Evolutionary conservation across 2,329 filamentous ascomycete species (phyloP), one percentile per base, ranked within the genome.

Genomic region (Penicillium occitanis): DNA sequence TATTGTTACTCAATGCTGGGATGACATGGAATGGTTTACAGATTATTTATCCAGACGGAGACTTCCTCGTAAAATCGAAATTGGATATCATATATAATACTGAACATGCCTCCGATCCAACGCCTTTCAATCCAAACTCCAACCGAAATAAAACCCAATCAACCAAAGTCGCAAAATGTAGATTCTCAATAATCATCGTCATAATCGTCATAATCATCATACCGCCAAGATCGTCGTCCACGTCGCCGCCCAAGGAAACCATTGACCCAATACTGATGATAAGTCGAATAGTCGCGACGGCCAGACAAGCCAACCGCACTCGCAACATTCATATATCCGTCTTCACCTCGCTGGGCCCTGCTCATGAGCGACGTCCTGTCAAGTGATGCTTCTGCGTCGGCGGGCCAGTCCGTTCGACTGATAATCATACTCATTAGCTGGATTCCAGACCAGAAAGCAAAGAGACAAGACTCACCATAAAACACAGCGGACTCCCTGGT

Each of bases 271-370:
- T 66, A 71, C 64, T 70, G 76, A 72, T 81, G 72, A 73, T 82
- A 82, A 22, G 75, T 76, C 44, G 78, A 79, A 73, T 75, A 78
- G 63, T 82, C 79, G 33, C 78, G 75, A 67, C 71, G 63, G 37
- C 73, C 70, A 22, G 77, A 77, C 55, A 83, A 68, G 30, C 80
- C 81, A 68, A 82, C 73, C 48, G 79, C 75, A 2, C 69, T 68
- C 3, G 75, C 80, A 13, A 83, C 77, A 68, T 83, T 83, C 62
- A 82, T 61, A 68, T 83, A 83, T 28, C 80, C 80, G 25, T 81
- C 80, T 10, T 69, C 68, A 57, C 71, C 74, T 33, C 73, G n/a
- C 35, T 63, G 65, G 5, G 74, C 77, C 3, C 66, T 62, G 11
- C 70, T 70, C 48, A 74, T 72, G 61, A 82, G 71, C 7, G 72